phyloP scores from a whole-genome alignment of 352 stramenopile species.

The Pythium chondricola region DNA sequence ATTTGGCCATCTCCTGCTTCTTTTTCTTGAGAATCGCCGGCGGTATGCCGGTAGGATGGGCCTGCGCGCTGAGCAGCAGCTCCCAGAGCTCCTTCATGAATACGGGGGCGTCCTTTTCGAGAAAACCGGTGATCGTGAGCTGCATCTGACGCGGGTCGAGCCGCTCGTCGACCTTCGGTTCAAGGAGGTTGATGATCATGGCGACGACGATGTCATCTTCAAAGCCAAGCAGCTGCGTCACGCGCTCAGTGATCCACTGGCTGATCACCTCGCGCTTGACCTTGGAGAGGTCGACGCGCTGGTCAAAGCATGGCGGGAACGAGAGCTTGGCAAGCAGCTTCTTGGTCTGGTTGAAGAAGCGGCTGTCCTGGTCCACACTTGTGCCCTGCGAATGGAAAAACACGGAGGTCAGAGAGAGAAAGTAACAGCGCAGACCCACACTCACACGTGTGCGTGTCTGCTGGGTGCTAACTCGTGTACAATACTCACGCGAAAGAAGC shows the following conservation, averaged over 20 bases:
- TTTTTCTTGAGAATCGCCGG: conserved; percentile 85
- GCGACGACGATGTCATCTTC: conserved; percentile 91
- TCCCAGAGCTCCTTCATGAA: conserved; percentile 91
- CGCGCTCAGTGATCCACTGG: conserved; percentile 83
- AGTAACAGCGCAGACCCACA: background rate
- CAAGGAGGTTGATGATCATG: conserved; percentile 80
- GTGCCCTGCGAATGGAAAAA: conserved; percentile 30
- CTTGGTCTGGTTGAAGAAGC: conserved; percentile 85
- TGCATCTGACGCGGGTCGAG: conserved; percentile 86
- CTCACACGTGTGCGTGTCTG: background rate
- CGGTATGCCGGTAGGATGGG: conserved; percentile 84
- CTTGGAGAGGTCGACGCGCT: conserved; percentile 82
- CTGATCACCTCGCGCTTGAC: conserved; percentile 89
- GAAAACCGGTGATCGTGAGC: conserved; percentile 85
- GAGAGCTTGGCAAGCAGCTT: conserved; percentile 83
- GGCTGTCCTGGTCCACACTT: conserved; percentile 73
- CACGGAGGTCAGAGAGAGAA: background rate
- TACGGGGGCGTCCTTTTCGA: conserved; percentile 79
- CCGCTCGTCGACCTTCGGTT: conserved; percentile 61
- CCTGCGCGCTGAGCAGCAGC: conserved; percentile 85
- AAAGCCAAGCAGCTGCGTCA: conserved; percentile 86
- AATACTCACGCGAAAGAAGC: conserved; percentile 29
- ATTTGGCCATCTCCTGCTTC: conserved; percentile 81
- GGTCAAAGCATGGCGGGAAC: conserved; percentile 73
- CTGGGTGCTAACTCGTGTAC: too few relatives aligned